Conservation (phyloP, 2,329 filamentous ascomycete genomes). For the Hymenoscyphus linearis region DNA sequence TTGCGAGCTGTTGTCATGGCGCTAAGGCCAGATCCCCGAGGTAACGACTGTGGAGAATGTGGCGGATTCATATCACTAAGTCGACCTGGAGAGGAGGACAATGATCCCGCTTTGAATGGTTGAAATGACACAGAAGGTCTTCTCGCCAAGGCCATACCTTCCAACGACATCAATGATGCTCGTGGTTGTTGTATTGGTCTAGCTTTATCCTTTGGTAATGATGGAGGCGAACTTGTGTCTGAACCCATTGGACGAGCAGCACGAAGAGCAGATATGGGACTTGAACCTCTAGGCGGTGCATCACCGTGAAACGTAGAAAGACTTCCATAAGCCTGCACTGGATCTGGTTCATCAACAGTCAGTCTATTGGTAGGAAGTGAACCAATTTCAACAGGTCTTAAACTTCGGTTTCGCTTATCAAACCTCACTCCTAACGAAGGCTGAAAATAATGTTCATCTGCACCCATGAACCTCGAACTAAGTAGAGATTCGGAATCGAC, state of each 20-base stretch:
- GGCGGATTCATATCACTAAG: constrained; percentile 34
- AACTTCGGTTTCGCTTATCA: constrained; percentile 35
- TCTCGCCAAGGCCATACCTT: constrained; percentile 49
- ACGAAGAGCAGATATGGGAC: constrained; percentile 77
- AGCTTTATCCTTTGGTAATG: constrained; percentile 35
- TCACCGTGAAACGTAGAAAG: constrained; percentile 86
- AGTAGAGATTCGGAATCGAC: constrained; percentile 87
- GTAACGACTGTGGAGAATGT: constrained; percentile 50
- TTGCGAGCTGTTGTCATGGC: constrained; percentile 57
- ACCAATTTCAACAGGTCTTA: constrained; percentile 51
- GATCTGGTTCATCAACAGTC: constrained; percentile 46
- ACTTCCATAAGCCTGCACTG: constrained; percentile 80
- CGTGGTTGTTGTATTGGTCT: constrained; percentile 29
- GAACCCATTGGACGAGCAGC: constrained; percentile 58
- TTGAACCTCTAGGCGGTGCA: constrained; percentile 69
- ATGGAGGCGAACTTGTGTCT: constrained; percentile 54
- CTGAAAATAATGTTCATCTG: constrained; percentile 81
- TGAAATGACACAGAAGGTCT: constrained; percentile 86
- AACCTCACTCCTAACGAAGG: constrained; percentile 56
- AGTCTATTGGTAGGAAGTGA: constrained; percentile 67
- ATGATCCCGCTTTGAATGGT: constrained; percentile 90
- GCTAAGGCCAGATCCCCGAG: constrained; percentile 43
- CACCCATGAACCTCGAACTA: constrained; percentile 88
- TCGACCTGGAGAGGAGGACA: constrained; percentile 77
- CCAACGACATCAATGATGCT: constrained; percentile 38